Evolutionary conservation across 2,329 filamentous ascomycete genomes (phyloP).

Genomic region (Colletotrichum sp.): DNA sequence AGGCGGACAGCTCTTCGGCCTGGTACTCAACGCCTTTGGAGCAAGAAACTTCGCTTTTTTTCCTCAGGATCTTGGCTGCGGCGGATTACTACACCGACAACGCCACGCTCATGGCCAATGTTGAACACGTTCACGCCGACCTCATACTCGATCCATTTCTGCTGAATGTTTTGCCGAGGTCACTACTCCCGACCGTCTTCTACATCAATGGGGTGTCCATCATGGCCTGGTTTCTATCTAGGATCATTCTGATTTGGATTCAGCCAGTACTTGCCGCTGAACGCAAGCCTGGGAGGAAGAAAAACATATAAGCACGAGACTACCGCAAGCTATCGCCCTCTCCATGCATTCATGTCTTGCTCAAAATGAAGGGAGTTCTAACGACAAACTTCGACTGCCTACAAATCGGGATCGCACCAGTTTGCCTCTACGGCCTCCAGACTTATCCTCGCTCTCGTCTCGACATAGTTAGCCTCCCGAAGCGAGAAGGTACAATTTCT

Average conservation of each 20-base stretch:
- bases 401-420: not conserved
- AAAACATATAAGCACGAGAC: constrained; percentile 27
- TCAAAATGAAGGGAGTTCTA: constrained; percentile 9
- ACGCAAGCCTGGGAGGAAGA: constrained; percentile 42
- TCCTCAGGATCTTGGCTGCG: constrained; percentile 76
- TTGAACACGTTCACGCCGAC: constrained; percentile 79
- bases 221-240: constrained; percentile 48
- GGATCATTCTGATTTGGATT: constrained; percentile 36
- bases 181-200: constrained; percentile 72
- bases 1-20: not conserved
- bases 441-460: not conserved
- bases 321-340: not conserved
- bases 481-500: not conserved
- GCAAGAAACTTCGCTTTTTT: constrained; percentile 57
- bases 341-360: constrained; percentile 6
- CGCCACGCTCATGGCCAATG: constrained; percentile 73
- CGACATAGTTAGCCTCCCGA: not conserved
- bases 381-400: constrained; percentile 5
- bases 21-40: not conserved
- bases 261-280: constrained; percentile 28
- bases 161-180: constrained; percentile 78
- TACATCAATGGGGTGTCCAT: constrained; percentile 71
- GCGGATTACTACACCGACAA: constrained; percentile 88
- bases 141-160: constrained; percentile 87
- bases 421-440: not conserved